Evolutionary conservation across 192 early-diverging fungal species (phyloP), one percentile per base, ranked within the genome.

Genomic region (Mortierella alpina): DNA sequence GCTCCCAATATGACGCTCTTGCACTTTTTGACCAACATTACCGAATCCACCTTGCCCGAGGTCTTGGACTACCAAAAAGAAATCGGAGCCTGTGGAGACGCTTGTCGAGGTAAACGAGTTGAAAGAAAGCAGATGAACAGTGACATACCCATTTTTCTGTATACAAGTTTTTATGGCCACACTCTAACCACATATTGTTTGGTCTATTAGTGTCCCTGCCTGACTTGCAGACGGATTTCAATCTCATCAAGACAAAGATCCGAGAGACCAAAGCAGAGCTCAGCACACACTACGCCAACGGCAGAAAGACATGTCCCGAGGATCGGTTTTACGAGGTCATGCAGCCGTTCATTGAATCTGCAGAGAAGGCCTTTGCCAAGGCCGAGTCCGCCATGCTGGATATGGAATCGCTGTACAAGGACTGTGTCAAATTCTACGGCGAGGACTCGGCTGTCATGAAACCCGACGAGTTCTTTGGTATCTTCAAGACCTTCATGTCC

Each of bases 381-480:
- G 84, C 94, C 13, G 82, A 88, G 40, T 75, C 85, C 20, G 85
- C 88, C 65, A 92, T 92, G 66, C 79, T 86, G 1, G 81, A 88
- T 1, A 95, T 95, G 93, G 91, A 94, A 63, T 80, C 90, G 1
- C 68, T 87, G 11, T 95, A 93, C 70, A 88, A 86, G 58, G 90
- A 91, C 63, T 88, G 89, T 9, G 90, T 92, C 51, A 76, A 85
- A 15, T 88, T 90, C 22, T 95, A 87, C 61, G 94, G 93, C 59
- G 93, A 95, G 75, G 90, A 95, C 65, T 79, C 92, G 51, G 80
- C 75, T 6, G 66, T 80, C 7, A 94, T 90, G 86, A 89, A 92
- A 52, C 91, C 93, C 5, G 94, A 95, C 66, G 93, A 95, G 71
- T 95, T 95, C 84, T 95, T 95, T 86, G 90, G 91, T 15, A 89